Base-by-base conservation (phyloP, 2,329 filamentous ascomycete species). In the Microdochium trichocladiopsis region DNA sequence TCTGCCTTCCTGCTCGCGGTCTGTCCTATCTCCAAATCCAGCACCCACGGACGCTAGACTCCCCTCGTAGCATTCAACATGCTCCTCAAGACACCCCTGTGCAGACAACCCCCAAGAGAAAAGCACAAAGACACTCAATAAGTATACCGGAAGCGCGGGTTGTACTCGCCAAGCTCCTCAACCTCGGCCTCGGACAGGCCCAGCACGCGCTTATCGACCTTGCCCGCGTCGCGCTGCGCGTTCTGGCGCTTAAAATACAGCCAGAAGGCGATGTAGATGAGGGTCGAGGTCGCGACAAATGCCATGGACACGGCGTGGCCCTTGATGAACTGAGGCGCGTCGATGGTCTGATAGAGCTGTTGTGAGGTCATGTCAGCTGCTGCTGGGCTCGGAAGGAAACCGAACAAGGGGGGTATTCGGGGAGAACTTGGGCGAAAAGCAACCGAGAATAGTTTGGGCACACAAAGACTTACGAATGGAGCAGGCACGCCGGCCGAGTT, bases 121-220 rank as follows among this genome's bases (percentile, higher is more conserved):
- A n/a, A n/a, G n/a, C n/a, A n/a, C n/a, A n/a, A n/a, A n/a, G n/a
- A n/a, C n/a, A 31, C 28, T 45, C 12, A 45, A 12, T 45, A 45
- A 22, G 63, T 67, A 41, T 67, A 67, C 2, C 58, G 56, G 45
- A 65, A 68, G 0, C 61, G 53, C 0, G 65, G 65, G 51, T 66
- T 66, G 1, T 62, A 55, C 50, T 66, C 50, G 93, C 94, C 24
- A 87, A 87, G 43, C 81, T 99, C 61, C 77, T 99, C 66, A 85
- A 80, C 24, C 84, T 97, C 47, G 94, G 94, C 59, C 96, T 87
- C 72, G 87, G 86, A 52, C 86, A 83, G 11, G 76, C 75, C 49
- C 93, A 90, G 74, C 84, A 90, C 57, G 90, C 95, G 63, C 80
- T 93, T 66, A 80, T 95, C 58, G 88, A 88, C 47, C 84, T 89